Conservation (phyloP, 768 basidiomycete species). For the Boletus coccyginus region DNA sequence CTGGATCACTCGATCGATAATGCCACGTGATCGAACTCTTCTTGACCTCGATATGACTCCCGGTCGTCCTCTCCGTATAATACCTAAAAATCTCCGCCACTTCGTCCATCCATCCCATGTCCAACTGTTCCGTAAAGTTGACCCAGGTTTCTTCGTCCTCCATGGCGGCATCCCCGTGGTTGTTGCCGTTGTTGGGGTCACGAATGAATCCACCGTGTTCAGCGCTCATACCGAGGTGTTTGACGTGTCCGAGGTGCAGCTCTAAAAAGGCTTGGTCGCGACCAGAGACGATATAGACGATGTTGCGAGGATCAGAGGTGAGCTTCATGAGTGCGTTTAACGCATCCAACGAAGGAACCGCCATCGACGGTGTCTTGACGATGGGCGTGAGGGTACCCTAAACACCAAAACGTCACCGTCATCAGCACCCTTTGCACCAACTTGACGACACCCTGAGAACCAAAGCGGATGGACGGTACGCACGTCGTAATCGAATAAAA, state of each 20-base stretch:
- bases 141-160: constrained; percentile 51
- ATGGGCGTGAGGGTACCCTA: constrained; percentile 96
- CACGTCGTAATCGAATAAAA: constrained; percentile 96
- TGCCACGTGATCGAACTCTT: constrained; percentile 99
- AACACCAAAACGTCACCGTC: not conserved
- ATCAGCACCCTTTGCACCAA: not conserved
- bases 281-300: constrained; percentile 97
- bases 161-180: not conserved
- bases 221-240: constrained; percentile 83
- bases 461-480: constrained; percentile 27
- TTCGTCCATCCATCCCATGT: constrained; percentile 98
- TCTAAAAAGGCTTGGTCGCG: constrained; percentile 92
- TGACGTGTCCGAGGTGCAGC: constrained; percentile 84
- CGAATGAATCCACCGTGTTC: constrained; percentile 95
- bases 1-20: constrained; percentile 88
- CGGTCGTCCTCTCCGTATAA: constrained; percentile 95
- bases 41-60: constrained; percentile 95
- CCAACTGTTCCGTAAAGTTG: constrained; percentile 87
- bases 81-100: constrained; percentile 95
- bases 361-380: constrained; percentile 89
- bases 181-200: constrained; percentile 51
- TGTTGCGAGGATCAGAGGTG: constrained; percentile 76
- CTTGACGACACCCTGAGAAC: too few relatives aligned
- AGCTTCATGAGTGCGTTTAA: constrained; percentile 72
- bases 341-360: constrained; percentile 72